Conservation (phyloP, 163 green algal species). For the Coccomyxa subellipsoidea region DNA sequence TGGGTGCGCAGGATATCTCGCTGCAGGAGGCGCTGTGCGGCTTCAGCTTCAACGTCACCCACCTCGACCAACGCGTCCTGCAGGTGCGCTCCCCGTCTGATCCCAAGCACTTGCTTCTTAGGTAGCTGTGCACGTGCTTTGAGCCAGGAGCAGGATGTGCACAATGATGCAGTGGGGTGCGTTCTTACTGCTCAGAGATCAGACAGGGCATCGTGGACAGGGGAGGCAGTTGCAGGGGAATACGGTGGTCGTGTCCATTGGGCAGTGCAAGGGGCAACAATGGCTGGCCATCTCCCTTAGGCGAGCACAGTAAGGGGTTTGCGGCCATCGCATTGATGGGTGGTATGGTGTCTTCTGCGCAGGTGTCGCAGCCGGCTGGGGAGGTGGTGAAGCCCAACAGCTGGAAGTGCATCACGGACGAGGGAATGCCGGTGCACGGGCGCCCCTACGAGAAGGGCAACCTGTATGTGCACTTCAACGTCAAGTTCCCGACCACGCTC, state of each 20-base stretch:
- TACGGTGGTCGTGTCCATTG: no score
- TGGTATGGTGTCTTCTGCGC: no score
- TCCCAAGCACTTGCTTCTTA: not conserved
- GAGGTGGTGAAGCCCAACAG: slow-evolving; percentile 90
- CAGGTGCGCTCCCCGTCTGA: slow-evolving; percentile 29
- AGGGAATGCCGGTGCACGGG: slow-evolving; percentile 95
- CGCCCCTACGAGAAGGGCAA: slow-evolving; percentile 93
- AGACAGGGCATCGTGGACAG: no score
- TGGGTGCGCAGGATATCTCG: slow-evolving; percentile 57
- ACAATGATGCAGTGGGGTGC: no score
- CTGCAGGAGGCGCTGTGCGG: slow-evolving; percentile 89
- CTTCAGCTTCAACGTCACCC: slow-evolving; percentile 71
- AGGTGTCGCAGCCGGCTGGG: slow-evolving; percentile 41
- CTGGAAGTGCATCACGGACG: slow-evolving; percentile 67
- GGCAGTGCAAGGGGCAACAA: no score
- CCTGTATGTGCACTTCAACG: slow-evolving; percentile 96
- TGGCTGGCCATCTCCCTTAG: no score
- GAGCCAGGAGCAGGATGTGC: no score
- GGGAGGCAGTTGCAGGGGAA: no score
- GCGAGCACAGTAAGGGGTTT: no score
- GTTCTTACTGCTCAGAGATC: no score
- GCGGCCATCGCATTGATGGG: no score
- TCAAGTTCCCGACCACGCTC: slow-evolving; percentile 81
- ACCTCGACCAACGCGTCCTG: slow-evolving; percentile 89
- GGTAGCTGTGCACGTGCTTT: not conserved